Base-by-base conservation (phyloP, 805 yeast species). In the Yueomyces sp. region DNA sequence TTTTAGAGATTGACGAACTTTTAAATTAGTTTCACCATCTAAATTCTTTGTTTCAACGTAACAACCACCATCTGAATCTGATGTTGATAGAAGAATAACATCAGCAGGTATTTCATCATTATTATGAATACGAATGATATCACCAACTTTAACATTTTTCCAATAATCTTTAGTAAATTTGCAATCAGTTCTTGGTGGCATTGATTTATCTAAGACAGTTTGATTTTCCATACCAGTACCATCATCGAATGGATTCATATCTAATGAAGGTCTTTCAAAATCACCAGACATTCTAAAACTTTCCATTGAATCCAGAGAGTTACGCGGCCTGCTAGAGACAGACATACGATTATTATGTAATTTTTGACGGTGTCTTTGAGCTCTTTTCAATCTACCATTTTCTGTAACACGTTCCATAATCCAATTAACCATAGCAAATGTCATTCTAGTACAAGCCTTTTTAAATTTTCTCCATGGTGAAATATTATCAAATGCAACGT, bases 71-170 rank as follows among this genome's bases (percentile, higher is more conserved):
- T 81, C 85, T 1, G 69, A 60, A 54, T 81, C 86, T 32, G 85
- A 76, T 2, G 87, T 70, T 4, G 86, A 68, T 5, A 83, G 55
- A 33, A 82, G 59, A 40, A 81, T 67, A 11, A 78, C 59, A 61
- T 83, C 94, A 2, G 90, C 87, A 1, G 94, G 94, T 5, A 81
- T 71, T 63, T 82, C 90, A 55, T 83, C 92, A 55, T 83, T 78
- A 50, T 77, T 76, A 48, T 79, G 74, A 28, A 83, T 69, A 53
- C 88, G 68, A 28, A 83, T 70, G 41, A 83, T 66, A 52, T 83
- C 88, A 49, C 94, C 94, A 28, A 82, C 87, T 38, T 65, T 62
- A 34, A 83, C 74, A 52, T 74, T 76, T 59, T 81, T 81, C 92
- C 92, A 82, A 45, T 51, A 59, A 30, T 55, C 59, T 44, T 57